Evolutionary conservation across 129 eudicot genomes (phyloP).

Genomic region (Glebionis coronaria): DNA sequence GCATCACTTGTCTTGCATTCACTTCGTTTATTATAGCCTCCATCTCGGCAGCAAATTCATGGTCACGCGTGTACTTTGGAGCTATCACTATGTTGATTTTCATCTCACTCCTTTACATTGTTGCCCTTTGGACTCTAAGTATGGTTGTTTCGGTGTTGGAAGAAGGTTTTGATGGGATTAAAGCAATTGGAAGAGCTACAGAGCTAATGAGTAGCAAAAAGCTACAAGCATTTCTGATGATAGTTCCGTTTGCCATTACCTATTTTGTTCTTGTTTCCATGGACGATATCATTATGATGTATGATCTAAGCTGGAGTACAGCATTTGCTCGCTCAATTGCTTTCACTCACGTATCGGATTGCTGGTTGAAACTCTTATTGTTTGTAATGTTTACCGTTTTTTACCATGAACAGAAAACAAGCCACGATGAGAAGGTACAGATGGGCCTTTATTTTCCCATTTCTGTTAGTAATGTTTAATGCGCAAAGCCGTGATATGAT

Average conservation of each 20-base stretch:
- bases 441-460: conserved; percentile 25
- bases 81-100: neutral
- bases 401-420: conserved; percentile 26
- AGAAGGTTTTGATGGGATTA: conserved; percentile 22
- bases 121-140: conserved; percentile 28
- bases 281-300: neutral
- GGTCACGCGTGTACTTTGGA: neutral
- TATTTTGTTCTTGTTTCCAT: neutral
- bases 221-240: conserved; percentile 10
- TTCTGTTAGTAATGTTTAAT: conserved; percentile 8
- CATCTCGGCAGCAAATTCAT: neutral
- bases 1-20: neutral
- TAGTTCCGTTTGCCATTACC: conserved; percentile 19
- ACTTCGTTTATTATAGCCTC: neutral
- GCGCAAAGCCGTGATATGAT: neutral
- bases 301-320: neutral
- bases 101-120: conserved; percentile 3
- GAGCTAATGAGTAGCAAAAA: conserved; percentile 25
- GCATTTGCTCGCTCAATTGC: neutral
- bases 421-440: conserved; percentile 5
- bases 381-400: conserved; percentile 34
- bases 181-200: conserved; percentile 21
- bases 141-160: conserved; percentile 32
- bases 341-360: neutral
- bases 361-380: conserved; percentile 30